These are phyloP conservation scores for Zhuliangozyma parablackwelliae DNA, from an alignment of 1,139 yeast species.

Conservation along the genomic window DNA sequence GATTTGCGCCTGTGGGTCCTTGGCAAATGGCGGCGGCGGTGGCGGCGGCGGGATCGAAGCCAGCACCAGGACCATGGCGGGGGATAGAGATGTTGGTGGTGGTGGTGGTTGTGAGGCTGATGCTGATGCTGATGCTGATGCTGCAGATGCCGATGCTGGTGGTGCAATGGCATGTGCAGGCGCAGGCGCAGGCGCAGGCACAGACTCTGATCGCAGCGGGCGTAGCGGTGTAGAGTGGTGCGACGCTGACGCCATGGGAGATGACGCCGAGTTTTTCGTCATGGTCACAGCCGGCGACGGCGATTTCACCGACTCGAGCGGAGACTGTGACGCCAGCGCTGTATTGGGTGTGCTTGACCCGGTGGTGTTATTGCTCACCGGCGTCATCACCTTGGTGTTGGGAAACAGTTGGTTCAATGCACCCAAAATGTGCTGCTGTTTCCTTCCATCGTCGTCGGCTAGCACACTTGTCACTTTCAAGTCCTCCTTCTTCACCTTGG, in stretches of 20 bases:
- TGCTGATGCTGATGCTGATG: background rate
- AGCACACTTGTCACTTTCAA: background rate
- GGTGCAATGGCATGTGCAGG: no score
- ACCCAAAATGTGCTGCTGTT: background rate
- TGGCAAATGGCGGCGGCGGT: slow-evolving; percentile 10
- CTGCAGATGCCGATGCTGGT: background rate
- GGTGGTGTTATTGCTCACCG: background rate
- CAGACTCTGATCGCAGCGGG: no score
- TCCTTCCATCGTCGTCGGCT: slow-evolving; percentile 1
- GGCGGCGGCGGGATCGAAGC: background rate
- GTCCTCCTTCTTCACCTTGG: slow-evolving; percentile 5
- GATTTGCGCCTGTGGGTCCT: slow-evolving; percentile 16
- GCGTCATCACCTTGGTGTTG: background rate
- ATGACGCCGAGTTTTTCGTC: background rate
- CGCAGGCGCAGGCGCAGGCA: no score
- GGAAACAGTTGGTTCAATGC: background rate
- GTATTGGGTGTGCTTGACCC: background rate
- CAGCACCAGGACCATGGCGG: background rate
- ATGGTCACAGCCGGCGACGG: background rate
- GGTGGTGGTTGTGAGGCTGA: background rate
- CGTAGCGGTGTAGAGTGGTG: no score
- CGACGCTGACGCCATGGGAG: no score
- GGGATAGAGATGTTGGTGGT: background rate
- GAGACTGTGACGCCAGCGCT: background rate
- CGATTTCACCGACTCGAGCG: background rate